Base-by-base conservation (phyloP, 2,329 filamentous ascomycete species). In the Calonectria hongkongensis region DNA sequence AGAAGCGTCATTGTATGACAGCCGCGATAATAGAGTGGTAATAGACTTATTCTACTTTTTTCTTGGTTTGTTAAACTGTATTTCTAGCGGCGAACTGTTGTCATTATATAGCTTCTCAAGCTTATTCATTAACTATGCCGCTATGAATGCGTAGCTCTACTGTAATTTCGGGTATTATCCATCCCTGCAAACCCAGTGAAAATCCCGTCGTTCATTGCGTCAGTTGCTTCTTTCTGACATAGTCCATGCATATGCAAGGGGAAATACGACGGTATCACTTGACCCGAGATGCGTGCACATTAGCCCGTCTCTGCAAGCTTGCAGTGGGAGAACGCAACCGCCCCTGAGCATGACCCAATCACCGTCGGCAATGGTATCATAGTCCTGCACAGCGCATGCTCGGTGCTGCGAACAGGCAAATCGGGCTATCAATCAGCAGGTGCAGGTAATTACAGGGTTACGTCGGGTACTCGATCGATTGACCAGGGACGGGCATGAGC, bases 111-210 rank as follows among this genome's bases (percentile, higher is more conserved):
- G 36, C 33, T n/a, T 60, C 54, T 41, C 21, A 33, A 15, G 33
- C 27, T 13, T 41, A 41, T 25, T 16, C 30, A 41, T 36, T 30
- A 41, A 41, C 25, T 21, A 27, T 27, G 21, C 16, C 5, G 30
- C 13, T 25, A 25, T 16, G 21, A 60, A 39, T 15, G 54, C 3
- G 27, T 16, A 60, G 39, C 13, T 27, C 21, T 60, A 18, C 36
- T 47, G 63, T 33, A 71, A 71, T 71, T 64, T 71, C 69, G 64
- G 69, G 33, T 60, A 60, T 60, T 60, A 39, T 41, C 10, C 10
- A 41, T 27, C 54, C 54, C 54, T 60, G 54, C 8, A 60, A 60
- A 60, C 41, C 54, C 54, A 67, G 18, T 28, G 39, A 51, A 36
- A 25, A 36, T 64, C 39, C 25, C 33, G 43, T 36, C 45, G 43